A percentile compares a stretch with the other conserved stretches of the same genome.
These are phyloP conservation scores for Cytospora paraplurivora DNA, from an alignment of 2,329 filamentous ascomycete genomes.

Conservation along the genomic window DNA sequence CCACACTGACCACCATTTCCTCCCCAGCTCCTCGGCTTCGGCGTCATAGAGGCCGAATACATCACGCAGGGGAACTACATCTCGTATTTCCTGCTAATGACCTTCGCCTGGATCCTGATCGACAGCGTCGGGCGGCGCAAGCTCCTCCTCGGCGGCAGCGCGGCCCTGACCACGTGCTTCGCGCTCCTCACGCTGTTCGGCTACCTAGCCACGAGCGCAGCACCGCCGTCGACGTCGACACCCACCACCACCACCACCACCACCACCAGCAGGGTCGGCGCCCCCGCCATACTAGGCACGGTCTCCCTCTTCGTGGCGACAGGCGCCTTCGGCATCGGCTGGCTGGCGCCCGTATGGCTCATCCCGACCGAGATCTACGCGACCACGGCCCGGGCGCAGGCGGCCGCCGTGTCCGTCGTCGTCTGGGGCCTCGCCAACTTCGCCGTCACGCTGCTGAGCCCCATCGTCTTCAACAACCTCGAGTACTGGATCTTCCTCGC, in stretches of 20 bases:
- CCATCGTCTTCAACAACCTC: conserved; percentile 49
- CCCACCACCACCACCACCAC: conserved; percentile 11
- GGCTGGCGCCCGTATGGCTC: conserved; percentile 61
- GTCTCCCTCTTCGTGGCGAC: conserved; percentile 59
- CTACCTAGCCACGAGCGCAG: conserved; percentile 45
- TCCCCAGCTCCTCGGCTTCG: conserved; percentile 56
- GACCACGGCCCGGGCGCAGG: conserved; percentile 55
- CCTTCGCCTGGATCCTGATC: conserved; percentile 61
- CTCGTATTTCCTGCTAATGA: conserved; percentile 64
- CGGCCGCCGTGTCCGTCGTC: conserved; percentile 56
- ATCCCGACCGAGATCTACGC: conserved; percentile 62
- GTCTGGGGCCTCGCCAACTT: conserved; percentile 62
- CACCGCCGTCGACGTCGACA: conserved; percentile 30
- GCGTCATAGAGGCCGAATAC: conserved; percentile 52
- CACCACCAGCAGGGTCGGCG: conserved; percentile 35
- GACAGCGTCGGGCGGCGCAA: conserved; percentile 56
- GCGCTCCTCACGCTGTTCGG: conserved; percentile 54
- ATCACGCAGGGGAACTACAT: conserved; percentile 63
- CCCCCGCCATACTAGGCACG: conserved; percentile 51
- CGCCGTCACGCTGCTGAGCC: conserved; percentile 32
- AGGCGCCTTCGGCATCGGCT: conserved; percentile 61
- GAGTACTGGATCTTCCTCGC: conserved; percentile 61
- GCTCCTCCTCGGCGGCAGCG: conserved; percentile 55
- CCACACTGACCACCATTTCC: not conserved
- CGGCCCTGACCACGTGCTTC: conserved; percentile 51